phyloP scores from a whole-genome alignment of 495 filamentous ascomycete species.

The Rhypophila decipiens region DNA sequence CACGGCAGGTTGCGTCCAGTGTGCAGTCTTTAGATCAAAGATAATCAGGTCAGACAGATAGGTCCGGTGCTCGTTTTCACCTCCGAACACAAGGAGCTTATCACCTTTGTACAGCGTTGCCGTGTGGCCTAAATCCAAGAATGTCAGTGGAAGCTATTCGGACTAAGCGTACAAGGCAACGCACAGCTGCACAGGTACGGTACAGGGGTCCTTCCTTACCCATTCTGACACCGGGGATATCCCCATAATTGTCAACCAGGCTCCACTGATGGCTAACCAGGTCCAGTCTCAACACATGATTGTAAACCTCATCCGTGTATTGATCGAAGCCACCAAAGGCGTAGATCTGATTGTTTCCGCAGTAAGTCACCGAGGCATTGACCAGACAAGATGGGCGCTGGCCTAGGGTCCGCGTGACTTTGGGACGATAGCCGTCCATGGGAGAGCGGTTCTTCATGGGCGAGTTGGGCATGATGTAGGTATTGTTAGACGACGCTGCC shows the following conservation, averaged over 20 bases:
- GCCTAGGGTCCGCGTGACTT: slow-evolving; percentile 72
- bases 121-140: slow-evolving; percentile 64
- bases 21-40: slow-evolving; percentile 85
- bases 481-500: slow-evolving; percentile 59
- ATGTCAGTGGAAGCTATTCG: too few relatives aligned
- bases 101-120: slow-evolving; percentile 91
- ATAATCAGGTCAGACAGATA: slow-evolving; percentile 95
- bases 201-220: too few relatives aligned
- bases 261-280: slow-evolving; percentile 85
- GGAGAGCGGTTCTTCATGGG: slow-evolving; percentile 57
- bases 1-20: slow-evolving; percentile 89
- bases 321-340: slow-evolving; percentile 99
- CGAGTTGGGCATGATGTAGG: slow-evolving; percentile 80
- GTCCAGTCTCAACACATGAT: slow-evolving; percentile 87
- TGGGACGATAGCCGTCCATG: slow-evolving; percentile 70
- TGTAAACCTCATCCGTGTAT: slow-evolving; percentile 98
- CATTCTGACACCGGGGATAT: slow-evolving; percentile 97
- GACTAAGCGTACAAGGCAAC: too few relatives aligned
- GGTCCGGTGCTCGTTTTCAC: slow-evolving; percentile 93
- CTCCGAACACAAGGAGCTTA: slow-evolving; percentile 91
- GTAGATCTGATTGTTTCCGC: slow-evolving; percentile 91
- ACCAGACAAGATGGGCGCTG: slow-evolving; percentile 91
- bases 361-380: slow-evolving; percentile 96
- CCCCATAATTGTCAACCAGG: slow-evolving; percentile 95
- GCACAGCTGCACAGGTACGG: too few relatives aligned